A percentile compares a stretch with the other conserved stretches of the same genome.
Evolutionary conservation across 1,284 basidiomycete genomes (phyloP).

Genomic region (Ganoderma lingzhi): DNA sequence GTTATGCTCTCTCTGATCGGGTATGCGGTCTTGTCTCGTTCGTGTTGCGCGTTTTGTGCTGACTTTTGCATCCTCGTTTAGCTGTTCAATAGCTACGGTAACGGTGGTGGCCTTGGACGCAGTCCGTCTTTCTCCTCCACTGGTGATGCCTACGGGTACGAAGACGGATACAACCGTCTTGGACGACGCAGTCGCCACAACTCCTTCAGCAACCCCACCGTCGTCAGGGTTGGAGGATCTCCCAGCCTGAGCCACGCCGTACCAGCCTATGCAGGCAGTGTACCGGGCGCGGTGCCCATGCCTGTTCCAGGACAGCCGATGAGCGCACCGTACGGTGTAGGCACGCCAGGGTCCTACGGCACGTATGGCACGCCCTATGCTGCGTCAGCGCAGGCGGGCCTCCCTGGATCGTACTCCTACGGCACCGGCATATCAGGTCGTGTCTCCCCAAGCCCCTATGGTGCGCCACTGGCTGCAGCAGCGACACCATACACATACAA

Average conservation of each 20-base stretch:
- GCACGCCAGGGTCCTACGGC: slow-evolving; percentile 29
- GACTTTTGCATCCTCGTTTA: slow-evolving; percentile 1
- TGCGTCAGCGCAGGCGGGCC: slow-evolving; percentile 10
- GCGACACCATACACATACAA: slow-evolving; percentile 20
- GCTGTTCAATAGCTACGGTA: slow-evolving; percentile 22
- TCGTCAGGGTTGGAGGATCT: slow-evolving; percentile 27
- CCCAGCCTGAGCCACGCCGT: slow-evolving; percentile 16
- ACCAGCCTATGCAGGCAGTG: slow-evolving; percentile 14
- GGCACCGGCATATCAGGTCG: slow-evolving; percentile 15
- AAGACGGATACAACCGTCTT: slow-evolving; percentile 25
- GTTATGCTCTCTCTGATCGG: slow-evolving; percentile 19
- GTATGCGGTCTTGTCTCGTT: slow-evolving; percentile 3
- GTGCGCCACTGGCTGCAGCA: slow-evolving; percentile 1
- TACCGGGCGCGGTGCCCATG: slow-evolving; percentile 20
- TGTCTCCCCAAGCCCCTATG: slow-evolving; percentile 27
- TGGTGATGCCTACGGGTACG: slow-evolving; percentile 26
- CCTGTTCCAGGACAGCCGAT: slow-evolving; percentile 25
- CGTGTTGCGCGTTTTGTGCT: not conserved
- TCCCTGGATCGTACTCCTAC: slow-evolving; percentile 24
- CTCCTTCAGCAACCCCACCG: slow-evolving; percentile 26
- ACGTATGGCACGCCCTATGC: slow-evolving; percentile 19
- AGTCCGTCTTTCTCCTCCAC: slow-evolving; percentile 24
- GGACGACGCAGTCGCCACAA: slow-evolving; percentile 27
- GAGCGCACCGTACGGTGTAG: slow-evolving; percentile 20
- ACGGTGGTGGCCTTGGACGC: slow-evolving; percentile 12